Percentiles rank a stretch among this genome's conserved stretches.
phyloP scores from a whole-genome alignment of 1,139 yeast species.

The Scheffersomyces stambukii region DNA sequence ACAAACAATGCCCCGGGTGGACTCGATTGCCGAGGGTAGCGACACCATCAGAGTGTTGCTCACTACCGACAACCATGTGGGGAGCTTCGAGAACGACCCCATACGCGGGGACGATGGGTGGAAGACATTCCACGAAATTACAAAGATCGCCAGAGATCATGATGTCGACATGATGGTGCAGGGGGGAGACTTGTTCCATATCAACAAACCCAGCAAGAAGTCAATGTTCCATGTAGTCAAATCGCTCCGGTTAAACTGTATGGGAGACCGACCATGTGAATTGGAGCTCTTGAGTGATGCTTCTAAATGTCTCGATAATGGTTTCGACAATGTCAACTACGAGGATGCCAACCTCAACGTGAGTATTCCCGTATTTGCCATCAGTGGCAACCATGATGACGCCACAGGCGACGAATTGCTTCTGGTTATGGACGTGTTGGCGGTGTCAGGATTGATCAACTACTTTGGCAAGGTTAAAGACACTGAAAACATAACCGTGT shows the following conservation, averaged over 20 bases:
- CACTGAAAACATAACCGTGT: conserved; percentile 66
- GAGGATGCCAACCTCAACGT: conserved; percentile 89
- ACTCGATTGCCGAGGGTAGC: conserved; percentile 37
- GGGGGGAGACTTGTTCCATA: conserved; percentile 90
- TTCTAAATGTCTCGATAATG: conserved; percentile 50
- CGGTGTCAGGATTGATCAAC: conserved; percentile 79
- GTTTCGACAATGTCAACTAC: conserved; percentile 70
- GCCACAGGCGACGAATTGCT: conserved; percentile 84
- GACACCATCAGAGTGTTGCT: conserved; percentile 73
- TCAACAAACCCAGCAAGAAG: conserved; percentile 84
- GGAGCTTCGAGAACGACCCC: conserved; percentile 86
- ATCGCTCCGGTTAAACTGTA: conserved; percentile 64
- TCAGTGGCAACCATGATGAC: conserved; percentile 96
- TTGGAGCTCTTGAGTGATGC: conserved; percentile 83
- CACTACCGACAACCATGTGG: conserved; percentile 96
- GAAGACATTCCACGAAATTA: conserved; percentile 80
- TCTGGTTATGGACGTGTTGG: conserved; percentile 84
- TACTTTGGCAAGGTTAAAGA: conserved; percentile 84
- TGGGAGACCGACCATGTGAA: conserved; percentile 88
- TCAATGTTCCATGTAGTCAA: conserved; percentile 82
- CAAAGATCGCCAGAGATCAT: conserved; percentile 61
- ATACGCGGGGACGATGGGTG: conserved; percentile 89
- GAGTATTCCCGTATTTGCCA: conserved; percentile 89
- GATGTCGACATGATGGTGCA: conserved; percentile 90
- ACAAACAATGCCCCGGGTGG: conserved; percentile 42